These are phyloP conservation scores for Paecilomyces variotii DNA, from an alignment of 2,329 filamentous ascomycete genomes.

Conservation along the genomic window DNA sequence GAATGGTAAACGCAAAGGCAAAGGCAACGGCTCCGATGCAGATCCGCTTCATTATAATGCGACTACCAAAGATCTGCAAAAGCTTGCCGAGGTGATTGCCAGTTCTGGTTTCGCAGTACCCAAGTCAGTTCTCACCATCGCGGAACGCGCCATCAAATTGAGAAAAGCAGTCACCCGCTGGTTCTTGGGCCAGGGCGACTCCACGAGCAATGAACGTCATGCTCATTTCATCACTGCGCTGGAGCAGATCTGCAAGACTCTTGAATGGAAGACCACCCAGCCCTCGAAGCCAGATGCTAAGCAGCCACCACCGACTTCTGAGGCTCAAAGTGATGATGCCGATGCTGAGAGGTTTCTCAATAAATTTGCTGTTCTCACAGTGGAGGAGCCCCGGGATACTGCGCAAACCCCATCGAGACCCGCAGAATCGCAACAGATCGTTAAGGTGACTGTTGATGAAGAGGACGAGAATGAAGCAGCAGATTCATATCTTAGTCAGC, in stretches of 20 bases:
- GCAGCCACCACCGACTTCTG: constrained; percentile 4
- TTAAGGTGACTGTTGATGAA: constrained; percentile 13
- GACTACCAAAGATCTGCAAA: constrained; percentile 17
- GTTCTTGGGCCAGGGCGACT: constrained; percentile 17
- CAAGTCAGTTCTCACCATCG: constrained; percentile 13
- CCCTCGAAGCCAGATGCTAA: constrained; percentile 10
- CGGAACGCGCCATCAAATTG: constrained; percentile 18
- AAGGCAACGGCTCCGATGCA: constrained; percentile 8
- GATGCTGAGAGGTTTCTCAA: constrained; percentile 12
- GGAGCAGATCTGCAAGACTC: constrained; percentile 17
- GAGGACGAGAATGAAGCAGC: constrained; percentile 8
- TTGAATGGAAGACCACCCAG: constrained; percentile 14
- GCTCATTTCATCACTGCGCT: constrained; percentile 18
- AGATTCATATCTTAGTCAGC: constrained; percentile 8
- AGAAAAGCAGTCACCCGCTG: constrained; percentile 19
- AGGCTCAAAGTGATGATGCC: constrained; percentile 7
- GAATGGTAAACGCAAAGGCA: constrained; percentile 5
- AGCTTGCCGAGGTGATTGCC: constrained; percentile 15
- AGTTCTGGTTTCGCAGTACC: constrained; percentile 14
- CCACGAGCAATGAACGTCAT: constrained; percentile 14
- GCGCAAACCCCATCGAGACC: constrained; percentile 6
- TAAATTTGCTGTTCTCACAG: constrained; percentile 19
- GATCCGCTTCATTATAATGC: constrained; percentile 11
- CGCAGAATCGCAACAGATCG: constrained; percentile 10
- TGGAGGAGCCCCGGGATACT: constrained; percentile 12